These are phyloP conservation scores for Tulasnella sp. DNA, from an alignment of 768 basidiomycete genomes.

Conservation along the genomic window DNA sequence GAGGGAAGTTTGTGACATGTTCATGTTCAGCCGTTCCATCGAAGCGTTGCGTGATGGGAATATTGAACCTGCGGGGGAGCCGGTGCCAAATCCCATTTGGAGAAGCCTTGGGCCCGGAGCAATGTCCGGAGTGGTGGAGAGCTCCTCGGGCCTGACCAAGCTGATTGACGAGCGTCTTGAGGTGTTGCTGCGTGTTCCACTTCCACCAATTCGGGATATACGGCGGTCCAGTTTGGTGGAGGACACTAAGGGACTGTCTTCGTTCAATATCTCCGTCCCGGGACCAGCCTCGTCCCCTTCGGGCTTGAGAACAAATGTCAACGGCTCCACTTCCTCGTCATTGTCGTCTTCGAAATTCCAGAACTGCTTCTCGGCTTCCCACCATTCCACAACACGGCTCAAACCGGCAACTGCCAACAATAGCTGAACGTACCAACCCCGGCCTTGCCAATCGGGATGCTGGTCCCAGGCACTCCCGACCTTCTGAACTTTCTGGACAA, in stretches of 20 bases:
- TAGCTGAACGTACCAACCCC: conserved; percentile 97
- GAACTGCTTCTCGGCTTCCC: conserved; percentile 99
- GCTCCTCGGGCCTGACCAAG: background rate
- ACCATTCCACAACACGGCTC: conserved; percentile 97
- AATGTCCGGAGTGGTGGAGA: conserved; percentile 1
- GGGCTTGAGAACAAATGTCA: conserved; percentile 91
- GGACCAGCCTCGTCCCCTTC: conserved; percentile 56
- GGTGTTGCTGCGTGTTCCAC: background rate
- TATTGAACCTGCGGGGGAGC: conserved; percentile 3
- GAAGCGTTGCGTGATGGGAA: conserved; percentile 17
- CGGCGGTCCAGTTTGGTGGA: conserved; percentile 20
- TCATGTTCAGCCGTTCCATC: conserved; percentile 8
- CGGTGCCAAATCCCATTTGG: background rate
- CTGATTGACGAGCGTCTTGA: conserved; percentile 9
- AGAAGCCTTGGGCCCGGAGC: conserved; percentile 17
- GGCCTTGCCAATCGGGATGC: conserved; percentile 95
- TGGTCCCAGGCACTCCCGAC: conserved; percentile 97
- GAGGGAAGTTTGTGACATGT: background rate
- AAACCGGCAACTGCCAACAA: conserved; percentile 93
- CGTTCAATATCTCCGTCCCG: conserved; percentile 42
- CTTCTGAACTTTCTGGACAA: conserved; percentile 85
- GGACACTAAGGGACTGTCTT: conserved; percentile 18
- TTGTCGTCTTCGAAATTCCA: conserved; percentile 95
- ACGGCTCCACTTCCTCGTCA: conserved; percentile 83
- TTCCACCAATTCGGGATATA: conserved; percentile 5